Evolutionary conservation across 1,284 basidiomycete species (phyloP).

Genomic region (Cronartium ribicola): DNA sequence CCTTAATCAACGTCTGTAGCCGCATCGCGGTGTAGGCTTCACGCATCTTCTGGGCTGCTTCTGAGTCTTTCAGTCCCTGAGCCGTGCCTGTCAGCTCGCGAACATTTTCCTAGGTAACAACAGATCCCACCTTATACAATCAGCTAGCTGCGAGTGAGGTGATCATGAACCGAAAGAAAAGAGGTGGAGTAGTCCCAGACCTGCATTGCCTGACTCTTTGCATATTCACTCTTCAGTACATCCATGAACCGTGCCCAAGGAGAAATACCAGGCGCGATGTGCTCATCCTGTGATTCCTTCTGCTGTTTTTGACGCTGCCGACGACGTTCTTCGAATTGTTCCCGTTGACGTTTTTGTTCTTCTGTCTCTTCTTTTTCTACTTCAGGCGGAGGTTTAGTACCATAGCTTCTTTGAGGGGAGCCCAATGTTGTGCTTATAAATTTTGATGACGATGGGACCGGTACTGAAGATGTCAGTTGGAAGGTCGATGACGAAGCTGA

Average conservation of each 20-base stretch:
- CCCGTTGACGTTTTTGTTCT: conserved; percentile 12
- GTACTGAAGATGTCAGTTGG: not conserved
- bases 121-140: not conserved
- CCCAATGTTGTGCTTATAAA: no score
- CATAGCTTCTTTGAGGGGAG: not conserved
- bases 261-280: conserved; percentile 21
- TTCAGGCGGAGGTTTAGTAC: no score
- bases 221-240: conserved; percentile 40
- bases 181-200: not conserved
- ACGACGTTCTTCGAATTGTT: conserved; percentile 9
- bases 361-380: conserved; percentile 5
- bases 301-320: conserved; percentile 25
- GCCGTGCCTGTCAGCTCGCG: conserved; percentile 40
- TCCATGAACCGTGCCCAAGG: conserved; percentile 42
- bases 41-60: conserved; percentile 37
- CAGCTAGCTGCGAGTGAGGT: not conserved
- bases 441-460: not conserved
- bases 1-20: conserved; percentile 89
- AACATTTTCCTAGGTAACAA: conserved; percentile 32
- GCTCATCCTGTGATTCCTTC: conserved; percentile 23
- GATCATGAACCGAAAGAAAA: no score
- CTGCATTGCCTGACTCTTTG: conserved; percentile 41
- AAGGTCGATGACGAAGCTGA: not conserved
- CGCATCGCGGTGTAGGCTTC: conserved; percentile 50
- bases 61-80: conserved; percentile 40